Evolutionary conservation across 2,329 filamentous ascomycete species (phyloP).

Genomic region (Venturiaceae sp.): DNA sequence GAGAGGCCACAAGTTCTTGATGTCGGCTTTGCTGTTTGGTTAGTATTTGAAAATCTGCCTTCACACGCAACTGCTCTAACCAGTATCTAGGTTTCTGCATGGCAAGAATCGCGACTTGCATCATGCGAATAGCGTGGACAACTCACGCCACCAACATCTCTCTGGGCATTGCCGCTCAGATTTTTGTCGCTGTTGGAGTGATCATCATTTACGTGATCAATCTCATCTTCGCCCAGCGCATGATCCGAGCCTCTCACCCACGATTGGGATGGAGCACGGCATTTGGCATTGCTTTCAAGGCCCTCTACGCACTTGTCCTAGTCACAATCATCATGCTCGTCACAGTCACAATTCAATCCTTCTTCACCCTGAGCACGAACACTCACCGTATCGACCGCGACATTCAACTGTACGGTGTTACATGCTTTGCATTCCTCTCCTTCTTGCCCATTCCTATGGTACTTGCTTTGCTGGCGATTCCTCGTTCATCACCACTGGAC

Average conservation of each 20-base stretch:
- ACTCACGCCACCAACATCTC: slow-evolving; percentile 27
- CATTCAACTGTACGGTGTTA: slow-evolving; percentile 54
- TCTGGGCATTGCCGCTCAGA: slow-evolving; percentile 48
- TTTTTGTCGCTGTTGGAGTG: slow-evolving; percentile 66
- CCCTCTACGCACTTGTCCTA: slow-evolving; percentile 49
- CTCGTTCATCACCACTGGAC: slow-evolving; percentile 36
- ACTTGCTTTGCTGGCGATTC: slow-evolving; percentile 34
- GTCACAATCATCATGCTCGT: slow-evolving; percentile 58
- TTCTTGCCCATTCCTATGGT: slow-evolving; percentile 57
- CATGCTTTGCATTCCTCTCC: slow-evolving; percentile 54
- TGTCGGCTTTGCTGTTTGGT: slow-evolving; percentile 30
- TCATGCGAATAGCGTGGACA: slow-evolving; percentile 25
- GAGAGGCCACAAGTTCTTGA: slow-evolving; percentile 30
- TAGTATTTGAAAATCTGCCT: slow-evolving; percentile 9
- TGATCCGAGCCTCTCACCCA: slow-evolving; percentile 66
- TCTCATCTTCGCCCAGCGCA: slow-evolving; percentile 64
- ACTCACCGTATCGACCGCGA: slow-evolving; percentile 45
- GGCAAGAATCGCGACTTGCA: slow-evolving; percentile 29
- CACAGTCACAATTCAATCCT: slow-evolving; percentile 50
- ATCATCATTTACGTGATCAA: slow-evolving; percentile 71
- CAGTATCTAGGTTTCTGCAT: slow-evolving; percentile 28
- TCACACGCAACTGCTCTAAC: not conserved
- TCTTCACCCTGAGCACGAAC: slow-evolving; percentile 52
- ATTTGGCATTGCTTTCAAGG: slow-evolving; percentile 43
- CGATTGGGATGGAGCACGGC: slow-evolving; percentile 55